Conservation (phyloP, 2,329 filamentous ascomycete species). For the Escovopsis sp. region DNA sequence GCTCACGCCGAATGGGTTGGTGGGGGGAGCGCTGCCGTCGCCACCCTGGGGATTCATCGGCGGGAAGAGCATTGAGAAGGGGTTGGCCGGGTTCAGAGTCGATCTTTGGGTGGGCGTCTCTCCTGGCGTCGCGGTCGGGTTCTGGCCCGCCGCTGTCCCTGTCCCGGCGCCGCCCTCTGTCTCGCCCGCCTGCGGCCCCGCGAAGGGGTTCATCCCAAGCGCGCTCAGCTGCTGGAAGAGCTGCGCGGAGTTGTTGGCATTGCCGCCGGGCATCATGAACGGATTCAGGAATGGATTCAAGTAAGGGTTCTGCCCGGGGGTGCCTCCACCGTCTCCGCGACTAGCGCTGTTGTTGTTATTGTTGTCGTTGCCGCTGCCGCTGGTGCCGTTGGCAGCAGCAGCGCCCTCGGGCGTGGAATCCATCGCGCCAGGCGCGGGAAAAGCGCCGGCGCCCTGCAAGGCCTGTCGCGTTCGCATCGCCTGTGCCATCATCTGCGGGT, state of each 20-base stretch:
- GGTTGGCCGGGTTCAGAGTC: slow-evolving; percentile 32
- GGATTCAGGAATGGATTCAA: slow-evolving; percentile 17
- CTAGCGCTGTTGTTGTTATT: slow-evolving; percentile 7
- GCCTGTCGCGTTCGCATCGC: slow-evolving; percentile 71
- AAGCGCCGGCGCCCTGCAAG: slow-evolving; percentile 45
- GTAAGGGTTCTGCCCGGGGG: slow-evolving; percentile 27
- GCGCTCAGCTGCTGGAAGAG: slow-evolving; percentile 14
- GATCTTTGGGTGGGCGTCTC: slow-evolving; percentile 10
- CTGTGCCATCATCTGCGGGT: slow-evolving; percentile 69
- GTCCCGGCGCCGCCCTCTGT: slow-evolving; percentile 15
- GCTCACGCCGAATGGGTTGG: slow-evolving; percentile 31
- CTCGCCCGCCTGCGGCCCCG: slow-evolving; percentile 11
- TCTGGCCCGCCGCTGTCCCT: slow-evolving; percentile 14
- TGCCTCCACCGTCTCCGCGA: slow-evolving; percentile 1
- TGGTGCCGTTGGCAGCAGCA: slow-evolving; percentile 15
- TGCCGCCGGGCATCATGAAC: slow-evolving; percentile 10
- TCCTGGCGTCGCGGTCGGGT: slow-evolving; percentile 10
- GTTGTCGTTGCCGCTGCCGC: slow-evolving; percentile 15
- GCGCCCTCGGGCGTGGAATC: slow-evolving; percentile 57
- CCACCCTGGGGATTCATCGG: slow-evolving; percentile 2
- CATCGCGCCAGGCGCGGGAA: slow-evolving; percentile 83
- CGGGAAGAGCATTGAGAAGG: slow-evolving; percentile 50
- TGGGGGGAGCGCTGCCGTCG: slow-evolving; percentile 12
- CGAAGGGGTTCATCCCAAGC: slow-evolving; percentile 21
- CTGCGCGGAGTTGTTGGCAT: slow-evolving; percentile 11